Base-by-base conservation (phyloP, 129 eudicot genomes). In the Calendula officinalis region DNA sequence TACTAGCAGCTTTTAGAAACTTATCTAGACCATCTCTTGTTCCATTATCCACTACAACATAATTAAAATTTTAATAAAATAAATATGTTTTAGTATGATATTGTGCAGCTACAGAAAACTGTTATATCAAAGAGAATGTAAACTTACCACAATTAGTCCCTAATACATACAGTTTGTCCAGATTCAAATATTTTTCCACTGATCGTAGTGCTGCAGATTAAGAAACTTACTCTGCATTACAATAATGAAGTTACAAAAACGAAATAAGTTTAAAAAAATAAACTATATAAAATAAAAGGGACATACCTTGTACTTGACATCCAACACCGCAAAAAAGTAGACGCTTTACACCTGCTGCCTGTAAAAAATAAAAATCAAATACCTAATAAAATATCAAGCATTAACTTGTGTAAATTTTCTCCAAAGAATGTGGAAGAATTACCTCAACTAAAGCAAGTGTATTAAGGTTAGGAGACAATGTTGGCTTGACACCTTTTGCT, bases 291-390 rank as follows among this genome's bases (percentile, higher is more conserved):
- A 27, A 73, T 37, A 34, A 46, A 16, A 22, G 48, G 44, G 7
- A 11, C 33, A 64, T 67, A 92, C 98, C 98, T 88, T 92, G 98
- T 66, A 92, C 98, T 82, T 92, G 98, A 81, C 98, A 92, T 50
- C 98, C 98, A 43, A 92, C 98, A 68, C 98, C 98, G 70, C 98
- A 88, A 66, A 92, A 92, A 37, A 92, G 96, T 50, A 92, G 88
- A 64, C 96, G 91, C 53, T 92, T 92, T 40, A 92, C 98, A 40
- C 95, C 96, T 52, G 98, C 95, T 53, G 98, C 96, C 97, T 91
- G 83, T 72, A 42, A 37, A 39, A 55, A 11, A 1, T 37, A 12
- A 4, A 34, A 12, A 57, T 4, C 41, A 30, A 56, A 37, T 34
- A n/a, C n/a, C n/a, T n/a, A 36, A 56, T 14, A 40, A 40, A 40